These are phyloP conservation scores for Persicaria tinctoria DNA, from an alignment of 148 eudicot species.

Conservation along the genomic window DNA sequence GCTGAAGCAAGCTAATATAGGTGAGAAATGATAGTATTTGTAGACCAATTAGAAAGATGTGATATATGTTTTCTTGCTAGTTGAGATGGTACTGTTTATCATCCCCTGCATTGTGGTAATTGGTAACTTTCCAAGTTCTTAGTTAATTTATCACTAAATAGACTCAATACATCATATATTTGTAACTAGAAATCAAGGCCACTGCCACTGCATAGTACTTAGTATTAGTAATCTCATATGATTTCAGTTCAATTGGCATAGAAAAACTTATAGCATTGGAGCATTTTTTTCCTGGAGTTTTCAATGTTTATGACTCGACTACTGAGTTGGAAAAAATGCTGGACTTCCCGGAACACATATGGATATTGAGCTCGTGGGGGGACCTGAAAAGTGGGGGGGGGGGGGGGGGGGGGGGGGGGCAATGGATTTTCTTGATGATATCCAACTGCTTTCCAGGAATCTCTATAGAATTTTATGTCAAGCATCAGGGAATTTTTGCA, in stretches of 20 bases:
- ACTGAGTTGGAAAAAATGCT: slow-evolving; percentile 39
- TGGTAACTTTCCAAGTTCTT: background rate
- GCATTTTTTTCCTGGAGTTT: too few species aligned
- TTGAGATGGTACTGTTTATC: background rate
- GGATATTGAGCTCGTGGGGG: slow-evolving; percentile 69
- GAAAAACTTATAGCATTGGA: too few species aligned
- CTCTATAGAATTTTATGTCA: slow-evolving; percentile 54
- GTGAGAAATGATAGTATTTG: slow-evolving; percentile 28
- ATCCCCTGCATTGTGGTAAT: background rate
- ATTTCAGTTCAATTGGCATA: too few species aligned
- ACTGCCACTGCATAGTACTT: background rate
- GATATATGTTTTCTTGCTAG: background rate
- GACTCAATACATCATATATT: background rate
- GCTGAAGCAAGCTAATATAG: slow-evolving; percentile 42
- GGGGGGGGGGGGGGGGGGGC: slow-evolving; percentile 52
- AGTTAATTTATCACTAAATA: background rate
- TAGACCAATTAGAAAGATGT: background rate
- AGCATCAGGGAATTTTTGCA: slow-evolving; percentile 50
- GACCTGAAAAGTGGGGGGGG: slow-evolving; percentile 71
- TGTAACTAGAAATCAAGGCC: background rate
- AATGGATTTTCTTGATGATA: slow-evolving; percentile 41
- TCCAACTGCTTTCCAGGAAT: slow-evolving; percentile 21
- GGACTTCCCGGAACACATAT: slow-evolving; percentile 48
- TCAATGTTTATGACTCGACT: too few species aligned
- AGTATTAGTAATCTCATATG: background rate